Base-by-base conservation (phyloP, 164 flowering plant species). In the Liriodendron chinense region DNA sequence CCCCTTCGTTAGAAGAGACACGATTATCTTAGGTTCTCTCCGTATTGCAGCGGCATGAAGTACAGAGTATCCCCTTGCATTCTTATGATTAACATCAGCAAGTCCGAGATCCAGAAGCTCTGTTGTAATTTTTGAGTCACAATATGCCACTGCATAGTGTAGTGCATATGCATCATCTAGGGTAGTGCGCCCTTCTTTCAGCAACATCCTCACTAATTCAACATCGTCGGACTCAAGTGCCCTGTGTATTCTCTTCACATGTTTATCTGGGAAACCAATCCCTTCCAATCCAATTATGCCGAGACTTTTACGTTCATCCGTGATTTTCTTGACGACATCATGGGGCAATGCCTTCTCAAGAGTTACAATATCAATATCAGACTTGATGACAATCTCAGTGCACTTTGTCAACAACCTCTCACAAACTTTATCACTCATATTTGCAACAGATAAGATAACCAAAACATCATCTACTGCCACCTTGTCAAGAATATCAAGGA, bases 191-290 rank as follows among this genome's bases (percentile, higher is more conserved):
- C 78, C 97, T 77, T 92, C 99, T 80, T 84, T 89, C 50, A 96
- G 84, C 20, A 96, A 79, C 95, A 92, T 84, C 69, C 91, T 82
- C 13, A 96, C 90, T 77, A 96, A 76, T 72, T 96, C 99, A 75
- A 96, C 93, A 80, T 94, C 99, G 77, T 94, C 98, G 1, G 97
- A 91, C 47, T 96, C 99, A 73, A 96, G 78, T 25, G 98, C 98
- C 74, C 94, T 78, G 75, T 90, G 93, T 71, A 96, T 89, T 76
- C 95, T 91, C 83, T 80, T 94, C 68, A 86, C 91, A 69, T 94
- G 94, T 79, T 92, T 92, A 74, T 91, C 87, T 56, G 94, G 97
- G 79, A 77, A 83, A 26, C 23, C 74, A 43, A 80, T 73, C 70
- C 68, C 73, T 75, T 81, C 90, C 20, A 82, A 85, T 8, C 73